Conservation (phyloP, 164 flowering plant species). For the Kalanchoe fedtschenkoi region DNA sequence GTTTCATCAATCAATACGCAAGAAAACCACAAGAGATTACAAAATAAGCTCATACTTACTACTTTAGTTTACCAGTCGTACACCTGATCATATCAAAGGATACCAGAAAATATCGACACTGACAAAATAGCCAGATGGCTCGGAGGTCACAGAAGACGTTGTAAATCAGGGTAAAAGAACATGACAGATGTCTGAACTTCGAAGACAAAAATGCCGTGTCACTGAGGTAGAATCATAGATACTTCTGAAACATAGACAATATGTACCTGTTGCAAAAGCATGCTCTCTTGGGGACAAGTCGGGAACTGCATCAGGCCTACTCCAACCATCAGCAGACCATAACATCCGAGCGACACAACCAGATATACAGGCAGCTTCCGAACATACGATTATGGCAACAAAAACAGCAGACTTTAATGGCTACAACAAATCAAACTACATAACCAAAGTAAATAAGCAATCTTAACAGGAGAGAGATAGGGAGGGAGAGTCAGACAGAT, state of each 20-base stretch:
- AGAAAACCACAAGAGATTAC: no score
- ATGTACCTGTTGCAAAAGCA: constrained; percentile 58
- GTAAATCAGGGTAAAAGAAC: neutral
- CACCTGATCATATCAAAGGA: no score
- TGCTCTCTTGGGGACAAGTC: constrained; percentile 85
- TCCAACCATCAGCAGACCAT: constrained; percentile 92
- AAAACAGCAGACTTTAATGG: no score
- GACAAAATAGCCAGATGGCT: neutral
- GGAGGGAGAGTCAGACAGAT: no score
- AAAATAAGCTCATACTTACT: neutral
- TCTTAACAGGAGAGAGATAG: no score
- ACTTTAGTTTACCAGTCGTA: neutral
- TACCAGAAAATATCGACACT: neutral
- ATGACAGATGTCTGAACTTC: no score
- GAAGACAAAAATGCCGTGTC: no score
- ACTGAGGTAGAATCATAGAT: no score
- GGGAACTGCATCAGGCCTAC: constrained; percentile 57
- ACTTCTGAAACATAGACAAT: neutral
- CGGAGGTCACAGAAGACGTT: neutral
- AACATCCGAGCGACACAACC: constrained; percentile 74
- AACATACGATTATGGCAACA: no score
- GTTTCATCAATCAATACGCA: no score
- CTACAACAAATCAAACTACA: no score
- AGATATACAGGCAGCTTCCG: constrained; percentile 69
- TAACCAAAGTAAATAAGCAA: no score